Evolutionary conservation across 2,329 filamentous ascomycete genomes (phyloP).

Genomic region (Xylariaceae sp.): DNA sequence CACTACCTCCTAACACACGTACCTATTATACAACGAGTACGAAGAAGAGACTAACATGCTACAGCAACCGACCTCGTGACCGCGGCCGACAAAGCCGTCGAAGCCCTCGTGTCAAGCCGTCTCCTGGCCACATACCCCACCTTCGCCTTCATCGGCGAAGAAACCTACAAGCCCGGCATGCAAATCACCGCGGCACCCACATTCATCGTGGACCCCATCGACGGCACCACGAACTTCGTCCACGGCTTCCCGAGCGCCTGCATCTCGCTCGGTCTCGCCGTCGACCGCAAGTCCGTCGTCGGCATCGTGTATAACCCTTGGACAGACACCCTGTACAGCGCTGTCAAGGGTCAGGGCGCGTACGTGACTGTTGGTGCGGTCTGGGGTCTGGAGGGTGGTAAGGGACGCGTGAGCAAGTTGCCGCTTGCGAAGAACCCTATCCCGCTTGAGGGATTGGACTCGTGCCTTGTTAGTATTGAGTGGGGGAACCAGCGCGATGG

Average conservation of each 20-base stretch:
- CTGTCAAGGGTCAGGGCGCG: conserved; percentile 61
- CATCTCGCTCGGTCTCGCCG: conserved; percentile 68
- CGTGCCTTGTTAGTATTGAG: conserved; percentile 63
- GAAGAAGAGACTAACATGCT: not conserved
- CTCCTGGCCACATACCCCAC: conserved; percentile 50
- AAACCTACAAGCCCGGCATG: conserved; percentile 66
- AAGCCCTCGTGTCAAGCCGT: conserved; percentile 53
- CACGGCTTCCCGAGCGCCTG: conserved; percentile 70
- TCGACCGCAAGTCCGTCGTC: conserved; percentile 56
- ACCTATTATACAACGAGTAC: not conserved
- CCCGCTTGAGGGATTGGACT: conserved; percentile 55
- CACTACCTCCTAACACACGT: not conserved
- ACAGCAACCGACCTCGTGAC: conserved; percentile 64
- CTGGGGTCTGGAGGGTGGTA: conserved; percentile 36
- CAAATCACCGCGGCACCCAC: conserved; percentile 61
- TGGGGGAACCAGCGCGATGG: conserved; percentile 67
- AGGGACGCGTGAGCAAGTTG: conserved; percentile 36
- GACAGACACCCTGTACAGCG: conserved; percentile 63
- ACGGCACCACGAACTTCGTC: conserved; percentile 78
- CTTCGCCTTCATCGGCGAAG: conserved; percentile 66
- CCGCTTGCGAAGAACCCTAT: conserved; percentile 47
- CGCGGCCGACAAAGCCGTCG: conserved; percentile 61
- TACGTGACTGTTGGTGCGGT: conserved; percentile 47
- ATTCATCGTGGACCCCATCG: conserved; percentile 77
- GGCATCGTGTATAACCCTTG: conserved; percentile 81